These are phyloP conservation scores for Blastobotrys robertii DNA, from an alignment of 805 yeast genomes.

Conservation along the genomic window DNA sequence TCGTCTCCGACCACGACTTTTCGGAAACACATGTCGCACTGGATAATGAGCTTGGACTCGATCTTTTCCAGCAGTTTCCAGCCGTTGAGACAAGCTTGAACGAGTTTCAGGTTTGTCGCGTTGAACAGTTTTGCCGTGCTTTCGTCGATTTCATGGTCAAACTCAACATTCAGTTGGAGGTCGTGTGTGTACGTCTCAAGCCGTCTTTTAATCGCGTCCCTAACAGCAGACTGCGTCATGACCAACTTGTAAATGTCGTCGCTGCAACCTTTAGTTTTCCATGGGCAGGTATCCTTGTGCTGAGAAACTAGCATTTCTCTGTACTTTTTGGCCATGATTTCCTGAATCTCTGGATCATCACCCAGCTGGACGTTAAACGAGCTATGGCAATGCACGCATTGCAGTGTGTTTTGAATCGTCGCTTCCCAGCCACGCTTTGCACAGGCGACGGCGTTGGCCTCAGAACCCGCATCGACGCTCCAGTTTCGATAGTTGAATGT, in stretches of 20 bases:
- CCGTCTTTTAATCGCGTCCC: background rate
- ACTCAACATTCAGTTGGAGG: background rate
- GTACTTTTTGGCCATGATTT: constrained; percentile 2
- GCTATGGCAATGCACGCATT: constrained; percentile 6
- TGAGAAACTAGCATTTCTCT: constrained; percentile 1
- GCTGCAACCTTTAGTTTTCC: constrained; percentile 5
- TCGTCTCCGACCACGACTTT: background rate
- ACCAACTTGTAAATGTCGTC: constrained; percentile 2
- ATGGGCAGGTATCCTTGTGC: constrained; percentile 7
- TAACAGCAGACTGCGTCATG: background rate
- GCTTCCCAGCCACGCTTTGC: constrained; percentile 14
- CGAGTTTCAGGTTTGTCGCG: too few species aligned
- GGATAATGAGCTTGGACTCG: background rate
- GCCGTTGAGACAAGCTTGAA: too few species aligned
- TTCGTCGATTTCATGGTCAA: too few species aligned
- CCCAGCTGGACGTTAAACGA: constrained; percentile 5
- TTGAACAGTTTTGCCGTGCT: too few species aligned
- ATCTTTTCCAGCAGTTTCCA: background rate
- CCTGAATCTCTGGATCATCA: constrained; percentile 1
- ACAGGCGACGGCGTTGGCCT: constrained; percentile 6
- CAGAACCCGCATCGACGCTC: constrained; percentile 5
- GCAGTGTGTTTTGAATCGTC: constrained; percentile 2
- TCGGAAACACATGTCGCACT: constrained; percentile 4
- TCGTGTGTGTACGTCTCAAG: background rate
- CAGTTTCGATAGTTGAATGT: constrained; percentile 6